Percentiles rank a stretch among this genome's conserved stretches.
Conservation (phyloP, 1,284 basidiomycete species). For the Cystobasidium sp. region DNA sequence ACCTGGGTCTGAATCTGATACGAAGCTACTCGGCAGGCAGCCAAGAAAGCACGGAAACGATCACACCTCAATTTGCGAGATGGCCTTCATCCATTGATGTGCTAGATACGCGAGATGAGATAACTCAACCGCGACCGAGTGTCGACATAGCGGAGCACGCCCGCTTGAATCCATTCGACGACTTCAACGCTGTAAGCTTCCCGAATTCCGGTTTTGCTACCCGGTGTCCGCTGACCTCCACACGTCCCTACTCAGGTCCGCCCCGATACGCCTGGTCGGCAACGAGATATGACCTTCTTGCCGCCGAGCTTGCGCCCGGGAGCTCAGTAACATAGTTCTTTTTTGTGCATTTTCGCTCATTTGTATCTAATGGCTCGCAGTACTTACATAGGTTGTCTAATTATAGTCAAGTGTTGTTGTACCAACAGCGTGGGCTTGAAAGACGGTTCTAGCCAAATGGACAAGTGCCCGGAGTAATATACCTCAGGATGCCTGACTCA, state of each 20-base stretch:
- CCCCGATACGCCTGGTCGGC: slow-evolving; percentile 1
- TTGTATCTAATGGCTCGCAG: not conserved
- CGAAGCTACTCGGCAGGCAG: slow-evolving; percentile 15
- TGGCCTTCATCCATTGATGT: slow-evolving; percentile 9
- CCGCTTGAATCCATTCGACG: slow-evolving; percentile 10
- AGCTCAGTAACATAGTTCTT: not conserved
- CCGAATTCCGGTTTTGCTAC: not conserved
- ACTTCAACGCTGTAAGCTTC: slow-evolving; percentile 12
- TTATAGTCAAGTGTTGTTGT: too few relatives aligned
- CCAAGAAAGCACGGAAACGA: not conserved
- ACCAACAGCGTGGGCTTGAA: too few relatives aligned
- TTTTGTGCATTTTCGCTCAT: not conserved
- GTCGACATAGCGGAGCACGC: not conserved
- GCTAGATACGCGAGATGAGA: not conserved
- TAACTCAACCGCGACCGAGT: not conserved
- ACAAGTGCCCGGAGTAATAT: too few relatives aligned
- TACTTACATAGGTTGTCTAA: not conserved
- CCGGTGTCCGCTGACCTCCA: not conserved
- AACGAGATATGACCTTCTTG: slow-evolving; percentile 1
- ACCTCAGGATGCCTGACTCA: too few relatives aligned
- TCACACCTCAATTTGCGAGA: slow-evolving; percentile 15
- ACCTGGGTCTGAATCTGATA: slow-evolving; percentile 17
- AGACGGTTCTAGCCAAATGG: too few relatives aligned
- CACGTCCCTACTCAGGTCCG: not conserved
- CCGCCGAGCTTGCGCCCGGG: slow-evolving; percentile 14